Base-by-base conservation (phyloP, 495 filamentous ascomycete species). In the Daldinia loculata region DNA sequence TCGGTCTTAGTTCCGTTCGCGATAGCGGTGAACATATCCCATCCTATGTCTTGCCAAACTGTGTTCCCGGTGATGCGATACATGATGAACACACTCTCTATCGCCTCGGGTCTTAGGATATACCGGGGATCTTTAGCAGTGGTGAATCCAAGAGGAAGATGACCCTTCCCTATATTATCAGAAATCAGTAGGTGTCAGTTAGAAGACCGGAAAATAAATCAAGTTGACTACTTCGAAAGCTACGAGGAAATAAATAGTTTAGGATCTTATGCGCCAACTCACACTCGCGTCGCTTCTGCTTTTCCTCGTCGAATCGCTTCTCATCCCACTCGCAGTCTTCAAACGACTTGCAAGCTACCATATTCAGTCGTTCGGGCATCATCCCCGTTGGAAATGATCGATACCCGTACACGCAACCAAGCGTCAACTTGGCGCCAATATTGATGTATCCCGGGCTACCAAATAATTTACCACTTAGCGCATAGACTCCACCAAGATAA, bases 341-440 rank as follows among this genome's bases (percentile, higher is more conserved):
- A 15, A 75, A 77, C 41, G 89, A 84, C 34, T 86, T 78, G 77
- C 94, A 98, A 6, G 87, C 82, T 12, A 92, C 76, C 24, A 89
- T 80, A 15, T 81, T 77, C 71, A 92, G 89, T 6, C 80, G 74
- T 77, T 98, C 94, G 0, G 94, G 94, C 91, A 94, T 94, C 72
- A 98, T 92, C 1, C 93, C 94, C 0, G 91, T 92, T 12, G 86
- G 82, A 22, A 91, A 92, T 19, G 87, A 81, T 66, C 89, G 85
- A 74, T 97, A 97, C 0, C 91, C 89, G 87, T 92, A 97, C 19
- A 95, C 89, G 75, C 94, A 98, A 24, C 93, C 94, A 57, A 93
- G 89, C 0, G 93, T 92, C 26, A 98, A 82, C 75, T 91, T 91
- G 52, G 83, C 78, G 7, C 91, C 95, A 27, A 92, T 82, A 2